phyloP scores from a whole-genome alignment of 306 rosid species.

The Inga laurina region DNA sequence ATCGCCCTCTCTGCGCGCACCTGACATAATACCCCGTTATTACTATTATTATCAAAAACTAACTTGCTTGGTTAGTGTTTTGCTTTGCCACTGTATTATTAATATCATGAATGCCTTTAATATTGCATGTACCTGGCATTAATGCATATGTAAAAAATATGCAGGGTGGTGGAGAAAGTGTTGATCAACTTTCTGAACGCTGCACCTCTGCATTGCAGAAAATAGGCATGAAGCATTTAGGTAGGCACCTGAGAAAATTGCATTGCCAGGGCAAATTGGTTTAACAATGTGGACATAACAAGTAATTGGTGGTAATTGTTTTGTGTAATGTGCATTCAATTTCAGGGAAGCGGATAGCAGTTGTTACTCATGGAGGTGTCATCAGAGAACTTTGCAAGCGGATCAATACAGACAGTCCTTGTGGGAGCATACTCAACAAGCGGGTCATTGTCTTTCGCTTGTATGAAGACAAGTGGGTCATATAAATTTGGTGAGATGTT shows the following conservation, averaged over 20 bases:
- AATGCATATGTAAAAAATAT: constrained; percentile 27
- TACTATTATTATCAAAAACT: too few species aligned
- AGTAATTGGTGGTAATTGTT: neutral
- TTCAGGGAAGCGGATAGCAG: constrained; percentile 69
- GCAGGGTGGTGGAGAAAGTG: constrained; percentile 97
- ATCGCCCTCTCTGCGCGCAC: constrained; percentile 9
- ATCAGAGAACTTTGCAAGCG: constrained; percentile 57
- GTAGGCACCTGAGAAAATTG: constrained; percentile 32
- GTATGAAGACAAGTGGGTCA: constrained; percentile 59
- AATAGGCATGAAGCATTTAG: constrained; percentile 74
- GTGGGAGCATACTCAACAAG: constrained; percentile 63
- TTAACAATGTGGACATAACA: neutral
- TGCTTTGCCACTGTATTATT: neutral
- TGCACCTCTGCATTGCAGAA: constrained; percentile 63
- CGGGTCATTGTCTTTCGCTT: constrained; percentile 65
- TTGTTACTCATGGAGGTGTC: constrained; percentile 79
- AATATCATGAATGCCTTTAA: constrained; percentile 11
- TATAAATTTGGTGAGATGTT: constrained; percentile 76
- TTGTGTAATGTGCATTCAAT: constrained; percentile 21
- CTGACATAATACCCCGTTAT: constrained; percentile 8
- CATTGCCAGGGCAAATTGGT: neutral
- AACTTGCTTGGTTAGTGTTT: neutral
- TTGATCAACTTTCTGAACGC: constrained; percentile 69
- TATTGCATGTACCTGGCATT: constrained; percentile 18
- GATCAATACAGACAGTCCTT: constrained; percentile 47